Base-by-base conservation (phyloP, 1,284 basidiomycete genomes). In the Ustilago sp. region DNA sequence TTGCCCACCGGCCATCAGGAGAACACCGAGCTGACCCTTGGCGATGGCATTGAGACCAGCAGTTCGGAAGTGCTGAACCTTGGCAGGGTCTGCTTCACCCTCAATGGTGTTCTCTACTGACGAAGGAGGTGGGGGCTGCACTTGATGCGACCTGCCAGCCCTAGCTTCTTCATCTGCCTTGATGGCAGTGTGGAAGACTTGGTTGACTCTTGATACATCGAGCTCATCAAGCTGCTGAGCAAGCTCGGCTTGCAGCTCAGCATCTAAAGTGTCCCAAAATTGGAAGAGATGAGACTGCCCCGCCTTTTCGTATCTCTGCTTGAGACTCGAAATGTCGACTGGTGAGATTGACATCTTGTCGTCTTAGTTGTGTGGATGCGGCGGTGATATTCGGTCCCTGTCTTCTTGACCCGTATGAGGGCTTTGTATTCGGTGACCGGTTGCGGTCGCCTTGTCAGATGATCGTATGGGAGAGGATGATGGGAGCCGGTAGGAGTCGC, bases 1-100 rank as follows among this genome's bases (percentile, higher is more conserved):
- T 88, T 99, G 97, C 3, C 97, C 97, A 57, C 97, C 97, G 2
- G 97, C 97, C 92, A 99, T 93, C 81, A 99, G 90, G 35, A 99
- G 89, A 12, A 99, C 95, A 36, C 92, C 97, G 48, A 98, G 94
- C 80, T 94, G 88, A 75, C 93, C 92, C 36, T 90, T 87, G 12
- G 91, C 90, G 80, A 98, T 91, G 59, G 96, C 95, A 52, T 91
- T 87, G 54, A 98, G 88, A 53, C 97, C 97, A 39, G 89, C 88
- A 9, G 87, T 83, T 38, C 91, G 89, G 34, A 87, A 87, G 70
- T 90, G 90, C 79, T 91, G 91, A 55, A 87, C 88, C 59, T 64
- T 60, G 48, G 65, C 62, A 12, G 72, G 63, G 32, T 71, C 73
- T 15, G 61, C 71, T 45, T 78, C 79, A 47, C 80, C 82, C 3